Base-by-base conservation (phyloP, 2,329 filamentous ascomycete species). In the Fusarium odoratissimum region DNA sequence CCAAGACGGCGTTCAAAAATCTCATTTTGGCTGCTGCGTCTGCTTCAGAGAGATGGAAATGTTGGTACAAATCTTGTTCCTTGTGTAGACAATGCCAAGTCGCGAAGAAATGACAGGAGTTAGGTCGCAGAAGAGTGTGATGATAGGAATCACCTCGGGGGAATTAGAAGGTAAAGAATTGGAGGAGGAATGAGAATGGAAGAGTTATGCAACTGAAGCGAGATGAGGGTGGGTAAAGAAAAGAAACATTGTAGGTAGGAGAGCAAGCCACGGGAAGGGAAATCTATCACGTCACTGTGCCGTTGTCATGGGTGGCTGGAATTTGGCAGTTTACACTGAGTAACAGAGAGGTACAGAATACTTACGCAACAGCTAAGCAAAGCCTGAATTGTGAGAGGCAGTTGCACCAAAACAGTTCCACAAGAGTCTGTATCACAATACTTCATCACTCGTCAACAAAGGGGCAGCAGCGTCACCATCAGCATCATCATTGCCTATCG, bases 1-100 rank as follows among this genome's bases (percentile, higher is more conserved):
- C 86, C 75, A 95, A 84, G 83, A 94, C 81, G 80, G 91, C 88
- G 70, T 88, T 86, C 79, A 94, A 83, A 83, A 96, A 89, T 87
- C 90, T 96, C 95, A 98, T 97, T 71, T 71, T 90, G 76, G 14
- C 41, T 67, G 31, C 46, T 57, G 31, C 21, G n/a, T 41, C 37
- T 60, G 35, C 37, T 54, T 40, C 45, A 55, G 35, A 25, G 23
- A 25, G 21, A 19, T 31, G 21, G 33, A n/a, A 16, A 33, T 35
- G 10, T 40, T 30, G 12, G 16, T 41, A 11, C n/a, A 30, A 35
- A 16, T 51, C 19, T 28, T 37, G 21, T 48, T 42, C 40, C 33
- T 65, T 46, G 14, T 33, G 30, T 44, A 57, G 33, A 40, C 11
- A 37, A 58, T 51, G 52, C 41, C 41, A 37, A 21, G 33, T 73